Conservation (phyloP, 2,329 filamentous ascomycete species). For the Colletotrichum navitas region DNA sequence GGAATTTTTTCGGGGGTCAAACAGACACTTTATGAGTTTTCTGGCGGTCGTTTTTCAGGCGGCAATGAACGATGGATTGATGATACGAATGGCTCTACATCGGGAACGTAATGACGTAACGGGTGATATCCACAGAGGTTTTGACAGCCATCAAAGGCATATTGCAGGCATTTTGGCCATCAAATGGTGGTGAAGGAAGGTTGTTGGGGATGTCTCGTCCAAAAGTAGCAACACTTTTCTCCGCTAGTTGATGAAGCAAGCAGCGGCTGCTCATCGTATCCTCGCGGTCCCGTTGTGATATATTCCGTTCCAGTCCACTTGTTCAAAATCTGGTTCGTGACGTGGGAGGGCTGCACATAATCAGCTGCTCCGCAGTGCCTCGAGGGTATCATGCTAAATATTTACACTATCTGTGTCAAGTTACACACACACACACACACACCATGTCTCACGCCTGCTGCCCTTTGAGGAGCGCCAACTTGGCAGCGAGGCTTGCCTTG, state of each 20-base stretch:
- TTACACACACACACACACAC: background rate
- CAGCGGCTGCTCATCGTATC: no score
- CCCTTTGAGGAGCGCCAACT: slow-evolving; percentile 35
- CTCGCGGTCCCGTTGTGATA: background rate
- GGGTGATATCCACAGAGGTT: slow-evolving; percentile 18
- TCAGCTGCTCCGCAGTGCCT: background rate
- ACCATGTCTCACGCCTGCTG: background rate
- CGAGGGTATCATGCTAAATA: slow-evolving; percentile 29
- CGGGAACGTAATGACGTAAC: slow-evolving; percentile 37
- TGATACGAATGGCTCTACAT: slow-evolving; percentile 36
- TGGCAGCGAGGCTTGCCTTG: slow-evolving; percentile 38
- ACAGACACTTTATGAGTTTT: slow-evolving; percentile 50
- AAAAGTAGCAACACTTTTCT: slow-evolving; percentile 5
- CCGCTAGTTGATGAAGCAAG: background rate
- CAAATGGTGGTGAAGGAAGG: slow-evolving; percentile 1
- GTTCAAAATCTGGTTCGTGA: background rate
- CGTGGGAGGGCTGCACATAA: background rate
- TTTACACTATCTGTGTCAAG: background rate
- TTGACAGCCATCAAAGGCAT: slow-evolving; percentile 13
- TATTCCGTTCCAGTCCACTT: background rate
- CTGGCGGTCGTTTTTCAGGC: slow-evolving; percentile 49
- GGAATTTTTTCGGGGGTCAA: slow-evolving; percentile 44
- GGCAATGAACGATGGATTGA: slow-evolving; percentile 45
- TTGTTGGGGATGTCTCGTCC: background rate
- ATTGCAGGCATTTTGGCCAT: slow-evolving; percentile 13